Base-by-base conservation (phyloP, 805 yeast species). In the Cyberlindnera mrakii region DNA sequence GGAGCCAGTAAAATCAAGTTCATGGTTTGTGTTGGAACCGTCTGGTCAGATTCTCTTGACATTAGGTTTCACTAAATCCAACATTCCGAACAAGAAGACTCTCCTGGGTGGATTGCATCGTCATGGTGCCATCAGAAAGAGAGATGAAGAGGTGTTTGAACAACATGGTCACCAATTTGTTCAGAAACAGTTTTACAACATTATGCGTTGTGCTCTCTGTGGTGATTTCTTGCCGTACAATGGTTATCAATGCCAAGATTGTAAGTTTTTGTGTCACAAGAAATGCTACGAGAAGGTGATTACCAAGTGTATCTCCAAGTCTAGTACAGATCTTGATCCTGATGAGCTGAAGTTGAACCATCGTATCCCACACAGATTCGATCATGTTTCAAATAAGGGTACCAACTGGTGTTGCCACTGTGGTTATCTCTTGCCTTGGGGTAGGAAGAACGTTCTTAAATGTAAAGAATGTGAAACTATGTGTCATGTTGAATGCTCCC, bases 401-500 rank as follows among this genome's bases (percentile, higher is more conserved):
- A 95, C 99, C 3, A 90, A 91, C 60, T 93, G 99, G 99, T 93
- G 99, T 67, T 93, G 98, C 55, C 99, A 93, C 62, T 93, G 99
- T 74, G 99, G 99, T 48, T 88, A 88, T 60, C 81, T 93, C 41
- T 72, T 93, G 49, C 98, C 99, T 15, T 83, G 96, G 84, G 96
- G 98, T 41, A 79, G 83, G 57, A 89, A 88, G 63, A 89, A 86
- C 54, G 95, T 90, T 10, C 75, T 96, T 40, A 93, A 88, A 62
- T 91, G 99, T 72, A 70, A 84, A 5, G 93, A 85, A 52, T 93
- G 99, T 78, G 95, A 95, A 27, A 79, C 89, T 17, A 87, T 91
- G 83, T 91, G 96, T 57, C 99, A 93, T 60, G 77, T 93, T 3
- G 80, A 80, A 36, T 93, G 99, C 68, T 82, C 91, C 11, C 96